phyloP scores from a whole-genome alignment of 2,329 filamentous ascomycete genomes.

The Botrytis aclada region DNA sequence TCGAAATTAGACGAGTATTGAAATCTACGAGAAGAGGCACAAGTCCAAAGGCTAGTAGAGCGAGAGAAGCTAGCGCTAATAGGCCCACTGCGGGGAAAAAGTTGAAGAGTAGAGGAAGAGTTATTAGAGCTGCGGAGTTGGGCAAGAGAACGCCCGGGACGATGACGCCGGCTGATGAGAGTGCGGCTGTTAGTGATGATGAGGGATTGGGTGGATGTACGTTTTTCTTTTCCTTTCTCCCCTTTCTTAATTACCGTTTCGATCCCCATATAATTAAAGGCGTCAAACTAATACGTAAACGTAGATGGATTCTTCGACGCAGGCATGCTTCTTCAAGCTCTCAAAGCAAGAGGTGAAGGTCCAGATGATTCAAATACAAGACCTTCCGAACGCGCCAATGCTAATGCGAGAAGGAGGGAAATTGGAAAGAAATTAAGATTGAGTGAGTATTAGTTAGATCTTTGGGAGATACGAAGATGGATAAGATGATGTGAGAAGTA shows the following conservation, averaged over 20 bases:
- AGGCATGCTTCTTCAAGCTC: constrained; percentile 85
- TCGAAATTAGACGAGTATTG: constrained; percentile 84
- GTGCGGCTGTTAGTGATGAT: constrained; percentile 71
- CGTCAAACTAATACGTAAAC: not conserved
- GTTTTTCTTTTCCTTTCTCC: constrained; percentile 41
- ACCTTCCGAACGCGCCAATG: constrained; percentile 57
- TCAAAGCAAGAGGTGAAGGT: constrained; percentile 66
- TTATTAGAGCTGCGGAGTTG: constrained; percentile 58
- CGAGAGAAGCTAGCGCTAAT: constrained; percentile 53
- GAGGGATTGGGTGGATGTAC: constrained; percentile 92
- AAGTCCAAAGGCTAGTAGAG: constrained; percentile 51
- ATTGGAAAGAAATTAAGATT: constrained; percentile 72
- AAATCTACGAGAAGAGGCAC: constrained; percentile 60
- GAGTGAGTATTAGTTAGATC: constrained; percentile 57
- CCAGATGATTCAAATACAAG: constrained; percentile 47
- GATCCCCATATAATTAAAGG: not conserved
- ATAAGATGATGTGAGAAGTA: not conserved
- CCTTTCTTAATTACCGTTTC: not conserved
- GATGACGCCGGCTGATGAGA: constrained; percentile 65
- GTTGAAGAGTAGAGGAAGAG: constrained; percentile 68
- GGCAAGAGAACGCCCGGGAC: constrained; percentile 46
- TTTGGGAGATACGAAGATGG: not conserved
- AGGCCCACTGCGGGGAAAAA: constrained; percentile 40
- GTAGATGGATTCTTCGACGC: constrained; percentile 96
- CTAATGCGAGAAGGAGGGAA: constrained; percentile 58